Evolutionary conservation across 768 basidiomycete genomes (phyloP).

Genomic region (Tylopilus balloui): DNA sequence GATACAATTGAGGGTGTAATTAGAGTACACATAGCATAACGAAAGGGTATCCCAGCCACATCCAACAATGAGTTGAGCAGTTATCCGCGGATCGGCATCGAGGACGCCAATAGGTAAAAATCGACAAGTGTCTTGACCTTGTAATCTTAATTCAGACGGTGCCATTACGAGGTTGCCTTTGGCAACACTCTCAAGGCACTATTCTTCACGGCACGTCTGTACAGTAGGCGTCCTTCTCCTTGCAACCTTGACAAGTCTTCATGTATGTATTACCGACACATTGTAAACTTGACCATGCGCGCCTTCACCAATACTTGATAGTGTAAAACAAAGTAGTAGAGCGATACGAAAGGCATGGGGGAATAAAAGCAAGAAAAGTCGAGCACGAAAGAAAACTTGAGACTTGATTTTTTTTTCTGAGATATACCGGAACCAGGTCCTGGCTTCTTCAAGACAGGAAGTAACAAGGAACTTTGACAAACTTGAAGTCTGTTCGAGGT

Average conservation of each 20-base stretch:
- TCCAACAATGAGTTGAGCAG: neutral
- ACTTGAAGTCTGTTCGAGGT: constrained; percentile 39
- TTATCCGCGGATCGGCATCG: constrained; percentile 6
- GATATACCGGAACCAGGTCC: constrained; percentile 48
- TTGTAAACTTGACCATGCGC: constrained; percentile 35
- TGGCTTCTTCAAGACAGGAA: constrained; percentile 43
- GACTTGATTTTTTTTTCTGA: constrained; percentile 55
- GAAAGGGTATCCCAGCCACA: neutral
- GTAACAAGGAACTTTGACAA: constrained; percentile 48
- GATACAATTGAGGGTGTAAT: neutral
- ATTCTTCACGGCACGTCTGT: constrained; percentile 18
- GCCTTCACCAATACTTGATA: constrained; percentile 37
- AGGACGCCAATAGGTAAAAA: neutral
- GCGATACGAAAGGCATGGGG: constrained; percentile 38
- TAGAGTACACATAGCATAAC: constrained; percentile 3
- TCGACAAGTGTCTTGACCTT: constrained; percentile 12
- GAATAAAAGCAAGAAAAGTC: constrained; percentile 48
- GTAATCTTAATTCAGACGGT: constrained; percentile 23
- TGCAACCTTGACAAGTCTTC: constrained; percentile 28
- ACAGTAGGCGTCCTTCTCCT: constrained; percentile 12
- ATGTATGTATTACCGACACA: constrained; percentile 35
- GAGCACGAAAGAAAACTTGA: constrained; percentile 60
- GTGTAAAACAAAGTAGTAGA: constrained; percentile 46
- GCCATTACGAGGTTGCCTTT: neutral
- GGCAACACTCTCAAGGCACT: constrained; percentile 1